Conservation (phyloP, 495 filamentous ascomycete genomes). For the Neurospora sublineolata region DNA sequence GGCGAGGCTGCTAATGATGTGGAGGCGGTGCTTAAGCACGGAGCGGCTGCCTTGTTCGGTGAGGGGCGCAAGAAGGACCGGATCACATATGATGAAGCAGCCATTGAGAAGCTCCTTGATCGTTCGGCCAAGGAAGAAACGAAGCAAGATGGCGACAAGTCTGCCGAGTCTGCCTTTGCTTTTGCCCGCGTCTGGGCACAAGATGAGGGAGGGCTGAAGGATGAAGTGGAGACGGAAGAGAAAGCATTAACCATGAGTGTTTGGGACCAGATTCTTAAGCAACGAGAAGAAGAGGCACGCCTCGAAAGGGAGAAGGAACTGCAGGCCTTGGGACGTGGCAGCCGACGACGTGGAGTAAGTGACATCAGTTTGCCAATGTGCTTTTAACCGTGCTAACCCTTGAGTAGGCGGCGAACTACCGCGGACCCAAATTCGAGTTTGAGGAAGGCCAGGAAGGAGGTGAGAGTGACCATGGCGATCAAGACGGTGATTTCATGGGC, state of each 20-base stretch:
- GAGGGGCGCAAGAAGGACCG: conserved; percentile 53
- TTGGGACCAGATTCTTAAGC: conserved; percentile 79
- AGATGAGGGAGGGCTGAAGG: conserved; percentile 48
- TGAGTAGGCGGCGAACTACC: conserved; percentile 16
- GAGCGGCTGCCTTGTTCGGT: conserved; percentile 74
- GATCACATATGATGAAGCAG: conserved; percentile 67
- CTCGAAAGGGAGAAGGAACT: conserved; percentile 51
- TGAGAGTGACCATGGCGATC: conserved; percentile 17
- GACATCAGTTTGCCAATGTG: background rate
- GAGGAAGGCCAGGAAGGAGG: conserved; percentile 17
- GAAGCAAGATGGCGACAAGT: conserved; percentile 40
- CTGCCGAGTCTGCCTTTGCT: conserved; percentile 68
- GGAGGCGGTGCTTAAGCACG: conserved; percentile 80
- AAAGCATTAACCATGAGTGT: conserved; percentile 48
- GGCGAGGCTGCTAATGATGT: conserved; percentile 65
- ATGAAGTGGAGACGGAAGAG: conserved; percentile 43
- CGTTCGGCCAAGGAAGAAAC: conserved; percentile 71
- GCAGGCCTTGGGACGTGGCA: conserved; percentile 73
- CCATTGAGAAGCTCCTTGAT: conserved; percentile 81
- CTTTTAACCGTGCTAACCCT: conserved; percentile 16
- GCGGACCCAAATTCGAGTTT: conserved; percentile 15
- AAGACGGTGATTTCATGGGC: conserved; percentile 23
- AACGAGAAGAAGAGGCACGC: conserved; percentile 66
- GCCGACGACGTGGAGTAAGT: conserved; percentile 47
- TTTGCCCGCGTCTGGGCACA: conserved; percentile 91